Evolutionary conservation across 441 rosid genomes (phyloP), one percentile per base, ranked within the genome.

Genomic region (California macrophylla): DNA sequence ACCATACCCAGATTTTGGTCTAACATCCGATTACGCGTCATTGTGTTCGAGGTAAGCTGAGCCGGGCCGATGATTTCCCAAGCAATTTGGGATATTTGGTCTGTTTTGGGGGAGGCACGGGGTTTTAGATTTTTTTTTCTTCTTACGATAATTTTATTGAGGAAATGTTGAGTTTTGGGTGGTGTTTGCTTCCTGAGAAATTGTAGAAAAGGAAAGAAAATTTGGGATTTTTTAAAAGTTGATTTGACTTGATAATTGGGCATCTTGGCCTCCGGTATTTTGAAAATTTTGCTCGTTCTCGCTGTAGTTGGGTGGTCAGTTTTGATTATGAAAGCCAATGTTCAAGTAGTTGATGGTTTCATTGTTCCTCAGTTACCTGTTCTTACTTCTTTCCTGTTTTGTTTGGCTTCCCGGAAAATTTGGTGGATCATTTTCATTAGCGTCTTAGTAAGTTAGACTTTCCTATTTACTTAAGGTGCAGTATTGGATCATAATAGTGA

Each of bases 11-110:
- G 86, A 74, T 63, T 80, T 68, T 66, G 58, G 71, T 28, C 60
- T 47, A 83, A 82, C 84, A 86, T 83, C 71, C 83, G 91, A 79
- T 85, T 88, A 45, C 77, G 69, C 63, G 67, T 83, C 68, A 70
- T 79, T 69, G 26, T 82, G 66, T 82, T 80, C 71, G 80, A 83
- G 87, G 98, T 91, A 32, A 79, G 84, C 72, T 77, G 32, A 21
- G 64, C 64, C 23, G 50, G 62, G 64, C 29, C 60, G 10, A 61
- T 78, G 18, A 21, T 23, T 30, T 45, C 66, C 3, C 25, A 24
- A 47, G 64, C 47, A 12, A 6, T 68, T 45, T 45, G 54, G 20
- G 50, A 15, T 1, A 15, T 42, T 42, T 30, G 10, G 66, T 36
- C 30, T 34, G 40, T 34, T 24, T 61, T 4, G 20, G 54, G 78